Base-by-base conservation (phyloP, 2,329 filamentous ascomycete species). In the Xylaria sp. region DNA sequence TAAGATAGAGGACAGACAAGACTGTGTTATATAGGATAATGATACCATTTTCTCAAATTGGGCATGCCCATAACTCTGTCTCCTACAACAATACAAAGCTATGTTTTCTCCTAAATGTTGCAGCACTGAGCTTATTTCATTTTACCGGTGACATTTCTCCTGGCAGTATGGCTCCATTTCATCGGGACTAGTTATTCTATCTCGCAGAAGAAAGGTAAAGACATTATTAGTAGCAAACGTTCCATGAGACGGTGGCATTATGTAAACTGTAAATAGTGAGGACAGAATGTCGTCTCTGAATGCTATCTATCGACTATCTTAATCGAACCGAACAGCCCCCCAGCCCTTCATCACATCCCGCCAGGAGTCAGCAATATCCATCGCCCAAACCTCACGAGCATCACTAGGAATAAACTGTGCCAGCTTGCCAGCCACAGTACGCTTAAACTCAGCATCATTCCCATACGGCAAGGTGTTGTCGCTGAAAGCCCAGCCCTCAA, bases 401-500 rank as follows among this genome's bases (percentile, higher is more conserved):
- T 50, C 58, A 12, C 7, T 2, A 0, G 70, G 66, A 13, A 74
- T n/a, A 8, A 70, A 41, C 7, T 23, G 20, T 3, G 18, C 56
- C 34, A 74, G 34, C 41, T 54, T 37, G 2, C 18, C 20, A 3
- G 65, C 59, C 3, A 70, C 34, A 0, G 9, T 2, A 5, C 20
- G 20, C 57, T 37, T 55, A 13, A 67, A 67, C 1, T 58, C 51
- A 7, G 23, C 39, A 3, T 20, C 15, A 3, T 66, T 32, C 6
- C 32, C 15, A 23, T 54, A 28, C 7, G 23, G 5, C 3, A 18
- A 13, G 2, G 59, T 41, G 8, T 55, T 50, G 18, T 72, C 69
- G 5, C 68, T 74, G 58, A 82, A 79, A 0, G 75, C 76, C 79
- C 79, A 80, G 13, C 74, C 76, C 46, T 76, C 70, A 13, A 84